A percentile compares a stretch with the other conserved stretches of the same genome.
These are phyloP conservation scores for Penicillium parvum DNA, from an alignment of 495 filamentous ascomycete genomes.

Conservation along the genomic window DNA sequence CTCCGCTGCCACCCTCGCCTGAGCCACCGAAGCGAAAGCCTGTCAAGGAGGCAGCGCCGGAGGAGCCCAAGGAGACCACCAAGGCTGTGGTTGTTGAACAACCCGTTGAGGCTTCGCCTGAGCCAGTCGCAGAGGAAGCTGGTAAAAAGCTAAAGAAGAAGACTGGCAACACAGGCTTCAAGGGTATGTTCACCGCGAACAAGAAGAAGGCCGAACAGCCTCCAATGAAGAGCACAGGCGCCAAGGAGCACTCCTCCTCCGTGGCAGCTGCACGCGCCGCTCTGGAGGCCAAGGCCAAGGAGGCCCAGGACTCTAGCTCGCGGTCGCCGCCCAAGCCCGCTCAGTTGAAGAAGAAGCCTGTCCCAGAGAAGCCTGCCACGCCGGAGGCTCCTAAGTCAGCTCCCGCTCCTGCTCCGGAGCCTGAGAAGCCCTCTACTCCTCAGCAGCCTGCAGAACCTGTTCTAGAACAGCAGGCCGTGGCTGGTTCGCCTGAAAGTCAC, in stretches of 20 bases:
- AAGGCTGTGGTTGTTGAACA: constrained; percentile 21
- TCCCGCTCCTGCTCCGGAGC: constrained; percentile 7
- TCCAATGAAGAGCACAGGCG: constrained; percentile 34
- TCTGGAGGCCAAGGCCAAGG: constrained; percentile 40
- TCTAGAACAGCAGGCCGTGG: constrained; percentile 14
- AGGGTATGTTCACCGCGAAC: constrained; percentile 42
- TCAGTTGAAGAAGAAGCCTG: constrained; percentile 37
- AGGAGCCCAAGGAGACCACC: constrained; percentile 16
- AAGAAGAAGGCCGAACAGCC: constrained; percentile 41
- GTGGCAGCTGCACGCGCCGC: constrained; percentile 51
- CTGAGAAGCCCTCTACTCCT: constrained; percentile 18
- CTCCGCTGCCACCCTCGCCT: constrained; percentile 34
- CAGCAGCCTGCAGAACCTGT: constrained; percentile 19
- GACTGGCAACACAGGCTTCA: constrained; percentile 41
- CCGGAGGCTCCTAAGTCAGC: constrained; percentile 10
- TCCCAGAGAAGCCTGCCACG: constrained; percentile 21
- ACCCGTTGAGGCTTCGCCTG: constrained; percentile 22
- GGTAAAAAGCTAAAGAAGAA: constrained; percentile 47
- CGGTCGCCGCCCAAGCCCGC: constrained; percentile 22
- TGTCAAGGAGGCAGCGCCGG: constrained; percentile 7
- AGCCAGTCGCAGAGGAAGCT: constrained; percentile 28
- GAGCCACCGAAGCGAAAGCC: constrained; percentile 14
- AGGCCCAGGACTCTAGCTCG: constrained; percentile 28
- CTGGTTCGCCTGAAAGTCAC: constrained; percentile 8
- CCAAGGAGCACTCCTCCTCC: constrained; percentile 33